Base-by-base conservation (phyloP, 306 rosid genomes). In the Casuarina cunninghamiana region DNA sequence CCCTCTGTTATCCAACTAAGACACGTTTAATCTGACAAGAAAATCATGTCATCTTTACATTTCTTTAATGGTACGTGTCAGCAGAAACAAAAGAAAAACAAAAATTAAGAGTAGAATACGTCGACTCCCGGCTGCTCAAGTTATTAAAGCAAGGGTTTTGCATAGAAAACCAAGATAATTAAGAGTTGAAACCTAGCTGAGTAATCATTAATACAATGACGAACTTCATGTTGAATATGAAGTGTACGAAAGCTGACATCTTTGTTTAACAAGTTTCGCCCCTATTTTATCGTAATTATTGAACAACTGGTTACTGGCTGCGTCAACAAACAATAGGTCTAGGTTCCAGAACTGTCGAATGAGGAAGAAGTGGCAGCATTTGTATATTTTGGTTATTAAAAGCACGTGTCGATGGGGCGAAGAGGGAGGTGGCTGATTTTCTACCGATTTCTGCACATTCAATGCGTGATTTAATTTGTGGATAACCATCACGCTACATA, bases 401-500 rank as follows among this genome's bases (percentile, higher is more conserved):
- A 38, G 71, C 46, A 65, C 71, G 71, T 65, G 71, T 41, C 38
- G 16, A 10, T 65, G 16, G 45, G 45, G 46, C 26, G 15, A 65
- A 65, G 6, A 16, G 71, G 71, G 69, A 62, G 8, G 8, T 26
- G 32, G 5, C 1, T 44, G 48, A 5, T 44, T 44, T 44, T 44
- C 48, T 44, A 10, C 11, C 11, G 65, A 58, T 58, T 58, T 32
- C 39, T 26, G 39, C 65, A 58, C 65, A 8, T 58, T 58, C 39
- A 26, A 48, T 48, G 11, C 51, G 51, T 48, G 51, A 48, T 48
- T 13, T 2, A 48, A 48, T 48, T 10, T 10, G 1, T 48, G 15
- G 51, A 48, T 48, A 9, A 58, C 5, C 65, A 41, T 70, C 16
- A n/a, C 44, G 17, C 66, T 51, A 81, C 65, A 73, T 81, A 48